A percentile compares a stretch with the other conserved stretches of the same genome.
Conservation (phyloP, 352 stramenopile genomes). For the Thraustotheca clavata region DNA sequence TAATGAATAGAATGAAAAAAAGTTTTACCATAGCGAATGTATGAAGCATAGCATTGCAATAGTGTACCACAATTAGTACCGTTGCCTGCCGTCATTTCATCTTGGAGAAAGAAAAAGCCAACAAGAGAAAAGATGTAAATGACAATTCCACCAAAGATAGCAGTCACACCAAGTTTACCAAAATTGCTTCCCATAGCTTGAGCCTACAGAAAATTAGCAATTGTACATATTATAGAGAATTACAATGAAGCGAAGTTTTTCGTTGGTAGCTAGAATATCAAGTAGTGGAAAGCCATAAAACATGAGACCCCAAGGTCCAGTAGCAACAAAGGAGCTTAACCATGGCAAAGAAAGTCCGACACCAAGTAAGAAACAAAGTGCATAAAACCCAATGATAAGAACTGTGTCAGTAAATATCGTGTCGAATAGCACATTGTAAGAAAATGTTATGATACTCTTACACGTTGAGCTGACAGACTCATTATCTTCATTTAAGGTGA, state of each 20-base stretch:
- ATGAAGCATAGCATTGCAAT: slow-evolving; percentile 15
- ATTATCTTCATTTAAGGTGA: slow-evolving; percentile 8
- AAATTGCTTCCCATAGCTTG: slow-evolving; percentile 18
- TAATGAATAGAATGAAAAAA: not conserved
- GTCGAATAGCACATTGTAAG: slow-evolving; percentile 19
- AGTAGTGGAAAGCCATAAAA: slow-evolving; percentile 20
- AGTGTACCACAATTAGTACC: slow-evolving; percentile 5
- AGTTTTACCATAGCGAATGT: slow-evolving; percentile 18
- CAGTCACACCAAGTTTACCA: slow-evolving; percentile 16
- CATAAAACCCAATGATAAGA: slow-evolving; percentile 7
- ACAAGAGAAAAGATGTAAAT: slow-evolving; percentile 22
- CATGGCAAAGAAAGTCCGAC: slow-evolving; percentile 8
- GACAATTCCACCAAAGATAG: slow-evolving; percentile 18
- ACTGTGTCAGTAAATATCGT: not conserved
- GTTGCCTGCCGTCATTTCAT: slow-evolving; percentile 4
- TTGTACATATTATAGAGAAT: not conserved
- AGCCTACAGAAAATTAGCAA: not conserved
- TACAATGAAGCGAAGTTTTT: slow-evolving; percentile 20
- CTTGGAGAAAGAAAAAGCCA: slow-evolving; percentile 19
- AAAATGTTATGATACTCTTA: slow-evolving; percentile 2
- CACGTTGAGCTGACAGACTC: not conserved
- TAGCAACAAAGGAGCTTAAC: not conserved
- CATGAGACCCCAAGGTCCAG: slow-evolving; percentile 17
- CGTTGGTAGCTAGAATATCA: slow-evolving; percentile 19
- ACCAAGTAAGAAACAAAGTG: slow-evolving; percentile 15